Base-by-base conservation (phyloP, 2,329 filamentous ascomycete species). In the Claviceps capensis region DNA sequence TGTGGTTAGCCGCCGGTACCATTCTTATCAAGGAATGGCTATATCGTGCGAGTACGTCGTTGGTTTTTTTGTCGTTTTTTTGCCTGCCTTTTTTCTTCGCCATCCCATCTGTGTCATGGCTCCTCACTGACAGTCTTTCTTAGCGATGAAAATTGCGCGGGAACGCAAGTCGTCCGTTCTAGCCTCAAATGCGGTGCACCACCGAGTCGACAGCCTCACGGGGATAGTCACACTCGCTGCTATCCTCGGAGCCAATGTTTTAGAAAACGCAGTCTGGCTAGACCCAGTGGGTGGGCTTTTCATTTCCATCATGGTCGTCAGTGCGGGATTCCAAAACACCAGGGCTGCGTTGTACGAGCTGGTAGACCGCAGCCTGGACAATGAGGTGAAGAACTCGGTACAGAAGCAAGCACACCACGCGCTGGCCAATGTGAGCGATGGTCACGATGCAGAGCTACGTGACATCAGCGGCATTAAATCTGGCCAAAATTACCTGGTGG, bases 11-110 rank as follows among this genome's bases (percentile, higher is more conserved):
- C 38, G 85, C 81, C 42, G 91, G 88, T 19, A 95, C 88, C 2
- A 93, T 98, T 53, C 68, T 88, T 26, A 74, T 97, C 61, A 98
- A 98, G 70, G 93, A 98, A 69, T 98, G 90, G 88, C 74, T 98
- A 26, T 98, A 97, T 65, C 84, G 86, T 73, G 88, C 91, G 57
- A 98, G 91, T 93, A 81, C 75, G 86, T 80, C n/a, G 11, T n/a
- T 38, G 46, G 47, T 45, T 9, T 37, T 19, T 16, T 26, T 38
- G 30, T 37, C 14, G 40, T 14, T n/a, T 19, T 42, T 38, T 11
- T n/a, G 14, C 38, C 30, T 40, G 13, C 40, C 9, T 19, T 26
- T 41, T 40, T 6, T 26, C 22, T n/a, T 19, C 4, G 3, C 30
- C 22, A 22, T 13, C 11, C 11, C 6, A 3, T 17, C 5, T 17